phyloP scores from a whole-genome alignment of 2,329 filamentous ascomycete genomes.

The Fusarium sp. region DNA sequence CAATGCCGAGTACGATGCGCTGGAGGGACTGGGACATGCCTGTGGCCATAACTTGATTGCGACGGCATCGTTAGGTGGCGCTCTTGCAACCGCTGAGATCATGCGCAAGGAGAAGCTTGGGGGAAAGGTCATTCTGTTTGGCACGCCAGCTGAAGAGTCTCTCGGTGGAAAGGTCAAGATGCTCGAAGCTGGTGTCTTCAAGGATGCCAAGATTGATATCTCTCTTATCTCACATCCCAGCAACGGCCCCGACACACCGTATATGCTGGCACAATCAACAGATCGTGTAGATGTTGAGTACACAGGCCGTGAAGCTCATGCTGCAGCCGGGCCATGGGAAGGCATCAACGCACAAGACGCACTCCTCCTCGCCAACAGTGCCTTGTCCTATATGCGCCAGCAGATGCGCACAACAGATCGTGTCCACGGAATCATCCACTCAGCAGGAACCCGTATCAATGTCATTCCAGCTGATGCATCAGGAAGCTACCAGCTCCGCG shows the following conservation, averaged over 20 bases:
- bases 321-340: slow-evolving; percentile 27
- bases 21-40: slow-evolving; percentile 26
- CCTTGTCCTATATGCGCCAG: slow-evolving; percentile 29
- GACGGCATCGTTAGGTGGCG: slow-evolving; percentile 23
- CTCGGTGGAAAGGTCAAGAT: slow-evolving; percentile 35
- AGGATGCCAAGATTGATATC: slow-evolving; percentile 34
- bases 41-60: slow-evolving; percentile 39
- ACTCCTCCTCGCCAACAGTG: slow-evolving; percentile 30
- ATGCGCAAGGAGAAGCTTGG: slow-evolving; percentile 29
- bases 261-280: slow-evolving; percentile 30
- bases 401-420: slow-evolving; percentile 30
- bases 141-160: slow-evolving; percentile 35
- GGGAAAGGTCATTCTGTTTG: slow-evolving; percentile 33
- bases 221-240: slow-evolving; percentile 35
- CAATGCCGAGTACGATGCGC: slow-evolving; percentile 50
- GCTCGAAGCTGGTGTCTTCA: slow-evolving; percentile 29
- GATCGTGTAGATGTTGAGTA: slow-evolving; percentile 31
- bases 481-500: slow-evolving; percentile 67
- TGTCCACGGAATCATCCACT: slow-evolving; percentile 32
- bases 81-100: slow-evolving; percentile 26
- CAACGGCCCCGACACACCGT: slow-evolving; percentile 13
- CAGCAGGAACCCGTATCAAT: slow-evolving; percentile 32
- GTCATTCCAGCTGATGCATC: slow-evolving; percentile 57
- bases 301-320: slow-evolving; percentile 23
- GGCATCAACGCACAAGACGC: slow-evolving; percentile 38